phyloP scores from a whole-genome alignment of 768 basidiomycete species.

The Agaricus sinodeliciosus region DNA sequence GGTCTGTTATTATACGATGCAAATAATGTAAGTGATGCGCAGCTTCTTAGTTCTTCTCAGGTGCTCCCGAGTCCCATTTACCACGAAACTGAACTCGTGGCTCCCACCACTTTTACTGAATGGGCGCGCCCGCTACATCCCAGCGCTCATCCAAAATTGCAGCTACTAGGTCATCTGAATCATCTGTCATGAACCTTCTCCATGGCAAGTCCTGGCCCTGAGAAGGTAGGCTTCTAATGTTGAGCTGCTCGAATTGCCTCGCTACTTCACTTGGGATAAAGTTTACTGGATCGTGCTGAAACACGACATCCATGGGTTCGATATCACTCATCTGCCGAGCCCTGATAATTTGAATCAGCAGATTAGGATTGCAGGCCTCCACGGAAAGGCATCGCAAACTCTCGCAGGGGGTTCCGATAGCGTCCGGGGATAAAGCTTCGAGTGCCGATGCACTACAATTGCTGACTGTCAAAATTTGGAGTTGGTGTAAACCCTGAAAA shows the following conservation, averaged over 20 bases:
- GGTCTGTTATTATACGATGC: too few species aligned
- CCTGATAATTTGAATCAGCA: background rate
- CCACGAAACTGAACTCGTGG: background rate
- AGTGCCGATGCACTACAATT: background rate
- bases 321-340: background rate
- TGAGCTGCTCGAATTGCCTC: background rate
- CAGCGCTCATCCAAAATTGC: slow-evolving; percentile 1
- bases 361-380: background rate
- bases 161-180: slow-evolving; percentile 7
- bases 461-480: background rate
- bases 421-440: background rate
- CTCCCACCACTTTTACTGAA: background rate
- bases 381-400: background rate
- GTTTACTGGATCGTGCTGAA: background rate
- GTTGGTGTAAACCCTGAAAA: background rate
- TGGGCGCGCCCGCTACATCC: background rate
- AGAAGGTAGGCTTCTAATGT: background rate
- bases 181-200: background rate
- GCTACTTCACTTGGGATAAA: background rate
- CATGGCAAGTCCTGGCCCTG: background rate
- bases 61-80: background rate
- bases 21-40: too few species aligned
- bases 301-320: background rate
- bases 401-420: background rate
- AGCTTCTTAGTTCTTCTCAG: too few species aligned